A percentile compares a stretch with the other conserved stretches of the same genome.
These are phyloP conservation scores for Juglanconis juglandina DNA, from an alignment of 2,329 filamentous ascomycete species.

Conservation along the genomic window DNA sequence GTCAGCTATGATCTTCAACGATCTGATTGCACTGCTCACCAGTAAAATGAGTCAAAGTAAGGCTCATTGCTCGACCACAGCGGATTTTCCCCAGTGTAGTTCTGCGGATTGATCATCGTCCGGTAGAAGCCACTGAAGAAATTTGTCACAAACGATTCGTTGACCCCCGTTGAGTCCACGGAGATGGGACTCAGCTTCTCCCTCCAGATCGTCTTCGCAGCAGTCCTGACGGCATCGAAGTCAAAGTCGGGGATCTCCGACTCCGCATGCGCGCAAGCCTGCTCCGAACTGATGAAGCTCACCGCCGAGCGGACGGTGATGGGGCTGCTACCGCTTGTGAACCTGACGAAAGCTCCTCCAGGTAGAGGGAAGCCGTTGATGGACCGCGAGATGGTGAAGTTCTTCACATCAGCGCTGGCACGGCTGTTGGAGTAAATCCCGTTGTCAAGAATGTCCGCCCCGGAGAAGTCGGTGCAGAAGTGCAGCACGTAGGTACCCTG, in stretches of 20 bases:
- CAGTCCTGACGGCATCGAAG: conserved; percentile 50
- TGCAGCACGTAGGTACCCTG: conserved; percentile 56
- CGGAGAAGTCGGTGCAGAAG: conserved; percentile 67
- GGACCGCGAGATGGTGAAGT: conserved; percentile 44
- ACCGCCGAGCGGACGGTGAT: conserved; percentile 65
- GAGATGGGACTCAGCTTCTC: conserved; percentile 58
- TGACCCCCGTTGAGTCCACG: conserved; percentile 51
- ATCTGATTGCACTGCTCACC: conserved; percentile 35
- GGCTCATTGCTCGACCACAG: conserved; percentile 63
- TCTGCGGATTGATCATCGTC: conserved; percentile 69
- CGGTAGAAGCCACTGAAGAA: conserved; percentile 73
- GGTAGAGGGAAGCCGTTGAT: conserved; percentile 54
- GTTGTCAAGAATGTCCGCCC: conserved; percentile 53
- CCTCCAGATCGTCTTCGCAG: conserved; percentile 57
- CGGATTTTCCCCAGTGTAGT: conserved; percentile 71
- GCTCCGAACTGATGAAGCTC: conserved; percentile 63
- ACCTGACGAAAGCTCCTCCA: conserved; percentile 62
- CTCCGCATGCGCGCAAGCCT: conserved; percentile 68
- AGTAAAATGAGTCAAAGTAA: conserved; percentile 75
- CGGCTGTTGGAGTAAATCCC: conserved; percentile 61
- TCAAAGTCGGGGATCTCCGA: conserved; percentile 65
- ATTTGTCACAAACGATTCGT: conserved; percentile 52
- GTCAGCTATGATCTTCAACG: conserved; percentile 12
- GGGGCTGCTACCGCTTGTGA: conserved; percentile 46
- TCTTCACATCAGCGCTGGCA: conserved; percentile 45